Percentiles rank a stretch among this genome's conserved stretches.
Conservation (phyloP, 176 grass and related monocot species). For the Eleusine indica region DNA sequence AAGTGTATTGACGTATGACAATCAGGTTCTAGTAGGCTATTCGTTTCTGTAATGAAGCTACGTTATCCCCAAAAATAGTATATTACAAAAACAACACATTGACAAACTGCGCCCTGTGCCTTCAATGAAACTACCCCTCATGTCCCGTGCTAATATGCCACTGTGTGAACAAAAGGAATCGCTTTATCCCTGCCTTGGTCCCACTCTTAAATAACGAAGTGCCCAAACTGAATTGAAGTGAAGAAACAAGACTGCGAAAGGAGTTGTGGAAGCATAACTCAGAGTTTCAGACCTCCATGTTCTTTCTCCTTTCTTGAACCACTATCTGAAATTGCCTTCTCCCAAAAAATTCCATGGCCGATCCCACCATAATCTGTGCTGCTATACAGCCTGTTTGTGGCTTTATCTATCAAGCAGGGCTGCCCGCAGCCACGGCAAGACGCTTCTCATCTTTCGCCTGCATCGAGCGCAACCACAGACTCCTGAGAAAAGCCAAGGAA, state of each 20-base stretch:
- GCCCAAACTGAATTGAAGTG: neutral
- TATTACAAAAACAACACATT: neutral
- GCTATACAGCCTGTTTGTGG: slow-evolving; percentile 24
- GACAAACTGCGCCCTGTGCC: neutral
- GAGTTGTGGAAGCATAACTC: slow-evolving; percentile 1
- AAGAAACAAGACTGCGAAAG: no score
- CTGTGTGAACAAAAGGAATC: neutral
- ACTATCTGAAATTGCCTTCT: neutral
- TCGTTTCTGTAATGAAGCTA: neutral
- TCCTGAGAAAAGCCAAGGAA: slow-evolving; percentile 20
- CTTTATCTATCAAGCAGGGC: slow-evolving; percentile 41
- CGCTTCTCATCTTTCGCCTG: slow-evolving; percentile 32
- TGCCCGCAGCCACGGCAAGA: slow-evolving; percentile 28
- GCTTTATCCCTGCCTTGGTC: neutral
- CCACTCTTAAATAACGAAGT: neutral
- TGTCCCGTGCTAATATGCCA: neutral
- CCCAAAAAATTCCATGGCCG: slow-evolving; percentile 24
- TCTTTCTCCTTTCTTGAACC: neutral
- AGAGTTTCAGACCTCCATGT: neutral
- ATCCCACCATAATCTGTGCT: slow-evolving; percentile 29
- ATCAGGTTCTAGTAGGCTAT: neutral
- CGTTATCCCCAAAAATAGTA: neutral
- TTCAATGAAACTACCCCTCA: slow-evolving; percentile 7
- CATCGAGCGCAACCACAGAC: slow-evolving; percentile 31
- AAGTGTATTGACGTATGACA: neutral